Evolutionary conservation across 1,284 basidiomycete genomes (phyloP), one percentile per base, ranked within the genome.

Genomic region (Rugosomyces carneus): DNA sequence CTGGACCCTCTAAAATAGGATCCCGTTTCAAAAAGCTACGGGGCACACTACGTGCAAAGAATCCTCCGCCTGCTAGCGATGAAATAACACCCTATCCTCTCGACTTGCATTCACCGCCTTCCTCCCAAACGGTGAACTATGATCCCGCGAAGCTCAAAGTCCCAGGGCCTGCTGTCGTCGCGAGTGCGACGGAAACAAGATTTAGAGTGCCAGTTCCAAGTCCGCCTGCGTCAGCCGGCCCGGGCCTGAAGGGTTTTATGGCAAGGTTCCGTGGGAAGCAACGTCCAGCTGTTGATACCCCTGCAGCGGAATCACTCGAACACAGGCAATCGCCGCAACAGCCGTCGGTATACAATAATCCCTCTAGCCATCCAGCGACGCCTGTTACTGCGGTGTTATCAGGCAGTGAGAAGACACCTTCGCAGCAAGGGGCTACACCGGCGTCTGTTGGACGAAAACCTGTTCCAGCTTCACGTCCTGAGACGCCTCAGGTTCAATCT

Each of bases 191-290:
- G 3, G 81, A 85, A 41, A 55, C 67, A 16, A 71, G 74, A 51
- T 70, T 73, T 49, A 81, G 78, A 55, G 67, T 73, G 1, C 61
- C 75, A 18, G 53, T 74, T 18, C 63, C 75, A 5, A 78, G 74
- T 48, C 81, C 83, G 16, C 81, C 83, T 51, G 77, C 82, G 3
- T 81, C 84, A 16, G 76, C 84, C 19, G 73, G 79, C 10, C 86
- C 85, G 27, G 81, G 84, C 35, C 57, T 89, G 19, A 85, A 80
- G 60, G 80, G 84, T 8, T 83, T 90, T 62, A 88, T 90, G 76
- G 78, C 85, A 21, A 76, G 84, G 31, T 84, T 90, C 60, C 76
- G 84, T 37, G 67, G 68, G 41, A 89, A 80, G 58, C 76, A 73
- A 50, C 74, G 81, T 44, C 58, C 67, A 16, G 57, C 67, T n/a